Evolutionary conservation across 768 basidiomycete genomes (phyloP).

Genomic region (Multifurca ochricompacta): DNA sequence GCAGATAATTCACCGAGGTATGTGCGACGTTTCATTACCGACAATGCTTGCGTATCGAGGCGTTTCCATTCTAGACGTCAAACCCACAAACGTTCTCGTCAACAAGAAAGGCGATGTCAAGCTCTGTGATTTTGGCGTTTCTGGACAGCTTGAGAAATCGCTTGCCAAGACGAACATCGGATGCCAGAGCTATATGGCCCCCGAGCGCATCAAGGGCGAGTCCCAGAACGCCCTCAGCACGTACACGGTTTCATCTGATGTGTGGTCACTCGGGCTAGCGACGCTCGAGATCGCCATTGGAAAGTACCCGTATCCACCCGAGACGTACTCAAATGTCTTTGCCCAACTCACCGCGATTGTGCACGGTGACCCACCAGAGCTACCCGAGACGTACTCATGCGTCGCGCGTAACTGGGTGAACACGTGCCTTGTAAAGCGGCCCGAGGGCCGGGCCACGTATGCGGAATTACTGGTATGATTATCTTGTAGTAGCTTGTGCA

Average conservation of each 20-base stretch:
- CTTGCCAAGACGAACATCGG: conserved; percentile 98
- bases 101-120: conserved; percentile 87
- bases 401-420: conserved; percentile 78
- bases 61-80: conserved; percentile 54
- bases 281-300: conserved; percentile 91
- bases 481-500: neutral
- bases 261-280: conserved; percentile 93
- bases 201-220: conserved; percentile 94
- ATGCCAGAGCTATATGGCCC: conserved; percentile 98
- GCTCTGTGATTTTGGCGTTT: conserved; percentile 98
- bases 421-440: conserved; percentile 73
- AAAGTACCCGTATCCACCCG: conserved; percentile 92
- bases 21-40: conserved; percentile 19
- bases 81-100: conserved; percentile 90
- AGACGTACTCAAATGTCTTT: conserved; percentile 95
- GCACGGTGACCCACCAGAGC: conserved; percentile 81
- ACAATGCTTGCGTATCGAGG: neutral
- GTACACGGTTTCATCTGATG: conserved; percentile 94
- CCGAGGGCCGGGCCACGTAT: conserved; percentile 74
- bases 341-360: conserved; percentile 97
- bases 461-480: conserved; percentile 58
- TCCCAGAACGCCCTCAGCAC: conserved; percentile 78
- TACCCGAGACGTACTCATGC: conserved; percentile 64
- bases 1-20: conserved; percentile 74
- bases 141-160: conserved; percentile 92